These are phyloP conservation scores for Pythium insidiosum DNA, from an alignment of 352 stramenopile species.

Conservation along the genomic window DNA sequence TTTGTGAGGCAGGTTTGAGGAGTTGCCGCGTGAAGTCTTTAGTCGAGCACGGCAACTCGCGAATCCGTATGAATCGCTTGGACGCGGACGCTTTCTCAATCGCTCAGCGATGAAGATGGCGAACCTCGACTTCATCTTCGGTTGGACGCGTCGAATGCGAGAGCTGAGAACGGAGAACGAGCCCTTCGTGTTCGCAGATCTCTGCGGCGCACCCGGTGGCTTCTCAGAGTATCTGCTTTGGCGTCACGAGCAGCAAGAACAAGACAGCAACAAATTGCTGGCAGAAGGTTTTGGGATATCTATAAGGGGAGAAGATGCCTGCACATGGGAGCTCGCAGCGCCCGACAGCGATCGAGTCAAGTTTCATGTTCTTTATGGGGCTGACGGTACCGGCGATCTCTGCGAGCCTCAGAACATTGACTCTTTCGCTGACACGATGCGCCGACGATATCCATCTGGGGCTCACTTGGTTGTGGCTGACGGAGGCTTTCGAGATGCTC, in stretches of 20 bases:
- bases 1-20: slow-evolving; percentile 25
- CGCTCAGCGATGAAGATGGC: slow-evolving; percentile 79
- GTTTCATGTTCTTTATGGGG: slow-evolving; percentile 52
- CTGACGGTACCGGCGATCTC: slow-evolving; percentile 64
- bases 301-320: slow-evolving; percentile 25
- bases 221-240: slow-evolving; percentile 81
- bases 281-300: no score
- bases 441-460: slow-evolving; percentile 16
- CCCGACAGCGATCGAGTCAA: background rate
- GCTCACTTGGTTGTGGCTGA: slow-evolving; percentile 62
- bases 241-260: slow-evolving; percentile 4
- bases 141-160: slow-evolving; percentile 21
- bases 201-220: slow-evolving; percentile 69
- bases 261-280: background rate
- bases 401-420: slow-evolving; percentile 53
- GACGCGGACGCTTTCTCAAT: slow-evolving; percentile 60
- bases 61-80: slow-evolving; percentile 56
- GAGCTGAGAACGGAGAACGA: background rate
- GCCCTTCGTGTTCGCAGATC: slow-evolving; percentile 55
- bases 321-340: slow-evolving; percentile 17
- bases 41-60: slow-evolving; percentile 23
- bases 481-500: slow-evolving; percentile 62
- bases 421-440: slow-evolving; percentile 37
- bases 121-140: slow-evolving; percentile 59
- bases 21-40: slow-evolving; percentile 26